Base-by-base conservation (phyloP, 176 grass and related monocot species). In the Otatea glauca region DNA sequence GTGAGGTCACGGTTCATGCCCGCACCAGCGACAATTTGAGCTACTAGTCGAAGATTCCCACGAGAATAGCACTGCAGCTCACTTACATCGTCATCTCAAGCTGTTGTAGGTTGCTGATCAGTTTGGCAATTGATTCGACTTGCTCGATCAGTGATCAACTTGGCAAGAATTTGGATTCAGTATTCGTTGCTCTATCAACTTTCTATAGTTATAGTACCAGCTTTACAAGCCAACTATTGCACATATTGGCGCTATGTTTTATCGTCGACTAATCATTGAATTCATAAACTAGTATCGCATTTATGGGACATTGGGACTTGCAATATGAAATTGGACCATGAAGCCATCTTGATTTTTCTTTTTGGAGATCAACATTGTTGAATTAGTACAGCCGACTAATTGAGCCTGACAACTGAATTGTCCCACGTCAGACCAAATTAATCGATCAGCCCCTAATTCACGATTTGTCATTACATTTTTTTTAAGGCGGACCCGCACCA, bases 1-100 rank as follows among this genome's bases (percentile, higher is more conserved):
- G 68, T 87, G 80, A 90, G 68, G 68, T 90, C 84, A 90, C 44
- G 14, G 17, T 90, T 85, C 88, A 81, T 81, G 54, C 74, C 74
- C 24, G 66, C 67, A 67, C 74, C 74, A 74, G 65, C 74, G 79
- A 87, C 87, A 90, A 79, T 87, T 83, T 87, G 68, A 79, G 61
- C 74, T 90, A 87, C 68, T 79, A 69, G 80, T 87, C 16, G 12
- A 49, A 68, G 75, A 83, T 74, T 68, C 88, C 70, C 35, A 72
- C 27, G 66, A 69, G 83, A 82, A 48, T 67, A 79, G 58, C 47
- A 58, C 58, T 67, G 45, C 38, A 79, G 37, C 37, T 74, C 81
- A 68, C 68, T 78, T 75, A 51, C 69, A 85, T n/a, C 55, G 74
- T 83, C 67, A 65, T 72, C 67, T 65, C 47, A 83, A 53, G 74